A percentile compares a stretch with the other conserved stretches of the same genome.
phyloP scores from a whole-genome alignment of 2,329 filamentous ascomycete genomes.

The Ramularia collo-cygni region DNA sequence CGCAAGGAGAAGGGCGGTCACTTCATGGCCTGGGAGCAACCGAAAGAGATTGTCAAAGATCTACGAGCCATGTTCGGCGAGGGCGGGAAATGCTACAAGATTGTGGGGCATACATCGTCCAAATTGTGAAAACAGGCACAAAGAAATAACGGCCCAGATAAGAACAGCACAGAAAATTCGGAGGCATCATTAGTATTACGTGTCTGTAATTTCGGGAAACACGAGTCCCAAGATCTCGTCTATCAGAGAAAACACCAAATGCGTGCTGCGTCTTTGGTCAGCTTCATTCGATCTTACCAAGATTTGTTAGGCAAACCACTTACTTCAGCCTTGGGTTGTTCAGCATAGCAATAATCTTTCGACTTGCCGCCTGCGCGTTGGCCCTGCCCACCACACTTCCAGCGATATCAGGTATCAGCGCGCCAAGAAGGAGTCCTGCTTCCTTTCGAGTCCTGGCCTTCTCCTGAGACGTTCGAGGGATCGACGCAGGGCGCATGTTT shows the following conservation, averaged over 20 bases:
- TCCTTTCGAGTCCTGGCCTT: constrained; percentile 77
- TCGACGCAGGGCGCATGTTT: constrained; percentile 42
- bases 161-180: too few relatives aligned
- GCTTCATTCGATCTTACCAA: constrained; percentile 1
- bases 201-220: constrained; percentile 31
- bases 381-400: constrained; percentile 86
- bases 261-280: constrained; percentile 35
- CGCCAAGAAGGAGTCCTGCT: constrained; percentile 81
- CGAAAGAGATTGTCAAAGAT: constrained; percentile 16
- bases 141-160: too few relatives aligned
- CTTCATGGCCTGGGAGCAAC: constrained; percentile 47
- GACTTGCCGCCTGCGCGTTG: constrained; percentile 84
- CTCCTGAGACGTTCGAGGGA: constrained; percentile 60
- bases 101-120: constrained; percentile 3
- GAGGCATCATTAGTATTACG: constrained; percentile 7
- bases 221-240: constrained; percentile 43
- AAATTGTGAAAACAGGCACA: not conserved
- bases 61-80: constrained; percentile 17
- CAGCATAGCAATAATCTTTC: constrained; percentile 80
- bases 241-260: constrained; percentile 44
- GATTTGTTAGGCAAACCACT: constrained; percentile 33
- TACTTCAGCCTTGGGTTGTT: constrained; percentile 90
- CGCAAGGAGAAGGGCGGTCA: constrained; percentile 48
- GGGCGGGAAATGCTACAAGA: constrained; percentile 14
- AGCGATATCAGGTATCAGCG: constrained; percentile 82